Base-by-base conservation (phyloP, 352 stramenopile genomes). In the Blastocystis hominis region DNA sequence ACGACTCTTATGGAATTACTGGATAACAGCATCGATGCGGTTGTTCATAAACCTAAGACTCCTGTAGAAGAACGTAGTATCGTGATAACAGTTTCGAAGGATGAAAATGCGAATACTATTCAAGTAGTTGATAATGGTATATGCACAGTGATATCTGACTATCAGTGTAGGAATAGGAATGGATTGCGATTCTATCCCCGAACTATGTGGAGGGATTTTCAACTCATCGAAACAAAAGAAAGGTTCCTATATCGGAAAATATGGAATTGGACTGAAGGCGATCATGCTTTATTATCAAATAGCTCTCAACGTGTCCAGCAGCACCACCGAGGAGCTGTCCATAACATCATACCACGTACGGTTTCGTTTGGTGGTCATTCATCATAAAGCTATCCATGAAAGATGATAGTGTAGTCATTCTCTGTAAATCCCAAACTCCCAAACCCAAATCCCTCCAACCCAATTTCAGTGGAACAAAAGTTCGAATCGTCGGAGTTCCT, bases 91-190 rank as follows among this genome's bases (percentile, higher is more conserved):
- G 46, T 80, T 47, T 47, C 42, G 15, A 50, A 42, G 54, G 3
- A 10, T 24, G 20, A 17, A 7, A 46, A 42, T 1, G 44, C 6
- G 40, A 63, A 62, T 42, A 17, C 9, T 3, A 17, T 80, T 24
- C 38, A 34, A n/a, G 44, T 54, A 7, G 50, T 80, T 62, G 70
- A 80, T 80, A 80, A 80, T 80, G 70, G 70, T 80, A 80, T 10
- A 42, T 34, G 9, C 13, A 42, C 24, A 30, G 24, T 30, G 24
- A 30, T 42, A 34, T 1, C 5, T 62, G 46, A 0, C 5, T 34
- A 40, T 17, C 63, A 47, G 64, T 44, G n/a, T 10, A 80, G 70
- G 70, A 64, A 80, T 80, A 36, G 70, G 70, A 36, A 80, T 80
- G 70, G 54, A 61, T 4, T 40, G 38, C 9, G 24, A 38, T 7